Conservation (phyloP, 2,329 filamentous ascomycete genomes). For the Aspergillus clavatus region DNA sequence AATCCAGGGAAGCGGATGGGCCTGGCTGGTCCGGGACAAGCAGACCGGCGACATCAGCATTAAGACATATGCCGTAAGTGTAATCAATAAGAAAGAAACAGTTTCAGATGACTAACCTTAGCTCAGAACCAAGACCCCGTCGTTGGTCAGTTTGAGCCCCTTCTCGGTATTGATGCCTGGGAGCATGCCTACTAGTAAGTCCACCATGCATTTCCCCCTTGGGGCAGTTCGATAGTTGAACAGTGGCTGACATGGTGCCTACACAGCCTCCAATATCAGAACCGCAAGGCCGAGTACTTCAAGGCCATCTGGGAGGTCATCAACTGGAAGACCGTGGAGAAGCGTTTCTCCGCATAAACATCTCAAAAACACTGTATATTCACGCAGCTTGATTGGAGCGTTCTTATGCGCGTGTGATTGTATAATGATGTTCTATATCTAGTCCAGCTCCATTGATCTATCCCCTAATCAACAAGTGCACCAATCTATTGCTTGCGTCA, state of each 20-base stretch:
- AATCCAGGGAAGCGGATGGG: conserved; percentile 63
- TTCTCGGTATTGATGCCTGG: conserved; percentile 90
- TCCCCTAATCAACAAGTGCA: conserved; percentile 6
- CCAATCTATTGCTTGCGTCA: neutral
- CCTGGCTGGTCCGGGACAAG: conserved; percentile 59
- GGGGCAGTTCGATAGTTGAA: neutral
- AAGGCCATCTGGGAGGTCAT: conserved; percentile 88
- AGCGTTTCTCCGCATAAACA: conserved; percentile 57
- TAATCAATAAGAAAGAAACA: neutral
- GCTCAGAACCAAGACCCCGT: conserved; percentile 78
- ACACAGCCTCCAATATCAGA: conserved; percentile 78
- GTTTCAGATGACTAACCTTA: conserved; percentile 5
- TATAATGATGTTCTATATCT: conserved; percentile 6
- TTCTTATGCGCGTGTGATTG: conserved; percentile 4
- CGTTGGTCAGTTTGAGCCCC: conserved; percentile 71
- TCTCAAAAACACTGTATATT: conserved; percentile 5
- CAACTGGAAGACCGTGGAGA: conserved; percentile 88
- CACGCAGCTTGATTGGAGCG: conserved; percentile 12
- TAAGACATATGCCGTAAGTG: conserved; percentile 58
- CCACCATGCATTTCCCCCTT: too few species aligned
- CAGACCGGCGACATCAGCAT: conserved; percentile 55
- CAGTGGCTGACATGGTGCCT: conserved; percentile 14
- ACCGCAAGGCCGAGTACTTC: conserved; percentile 96
- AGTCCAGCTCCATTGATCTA: conserved; percentile 6
- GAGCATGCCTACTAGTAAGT: conserved; percentile 86